These are phyloP conservation scores for Aspergillus nanangensis DNA, from an alignment of 495 filamentous ascomycete species.

Conservation along the genomic window DNA sequence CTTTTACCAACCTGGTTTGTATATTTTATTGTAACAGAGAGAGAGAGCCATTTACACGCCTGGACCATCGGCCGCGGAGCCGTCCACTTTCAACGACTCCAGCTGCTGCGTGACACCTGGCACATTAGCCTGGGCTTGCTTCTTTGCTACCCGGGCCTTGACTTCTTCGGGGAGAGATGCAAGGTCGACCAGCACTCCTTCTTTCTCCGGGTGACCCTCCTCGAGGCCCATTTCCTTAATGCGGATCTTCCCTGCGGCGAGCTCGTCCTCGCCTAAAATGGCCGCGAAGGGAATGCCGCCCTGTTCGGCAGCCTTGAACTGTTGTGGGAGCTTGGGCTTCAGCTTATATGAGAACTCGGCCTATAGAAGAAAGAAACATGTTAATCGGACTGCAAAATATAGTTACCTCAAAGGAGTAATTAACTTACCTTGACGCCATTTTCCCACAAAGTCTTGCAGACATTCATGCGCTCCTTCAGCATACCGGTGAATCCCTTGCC, in stretches of 20 bases:
- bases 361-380: conserved; percentile 29
- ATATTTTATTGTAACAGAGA: no score
- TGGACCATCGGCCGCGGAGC: no score
- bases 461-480: conserved; percentile 72
- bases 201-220: conserved; percentile 80
- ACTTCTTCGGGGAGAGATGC: conserved; percentile 60
- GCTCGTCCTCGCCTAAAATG: conserved; percentile 77
- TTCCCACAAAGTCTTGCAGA: conserved; percentile 70
- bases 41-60: no score
- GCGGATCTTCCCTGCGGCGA: conserved; percentile 68
- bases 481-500: conserved; percentile 82
- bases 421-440: conserved; percentile 65
- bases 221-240: conserved; percentile 80
- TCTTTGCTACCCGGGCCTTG: conserved; percentile 26
- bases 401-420: neutral
- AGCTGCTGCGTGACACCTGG: conserved; percentile 21
- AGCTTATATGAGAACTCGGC: conserved; percentile 75
- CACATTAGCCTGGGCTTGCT: conserved; percentile 12
- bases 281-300: conserved; percentile 68
- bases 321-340: conserved; percentile 71
- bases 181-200: conserved; percentile 67
- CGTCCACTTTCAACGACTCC: conserved; percentile 14
- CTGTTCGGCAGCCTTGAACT: conserved; percentile 77
- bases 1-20: no score
- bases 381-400: conserved; percentile 18